Evolutionary conservation across 1,284 basidiomycete genomes (phyloP).

Genomic region (Somion occarium): DNA sequence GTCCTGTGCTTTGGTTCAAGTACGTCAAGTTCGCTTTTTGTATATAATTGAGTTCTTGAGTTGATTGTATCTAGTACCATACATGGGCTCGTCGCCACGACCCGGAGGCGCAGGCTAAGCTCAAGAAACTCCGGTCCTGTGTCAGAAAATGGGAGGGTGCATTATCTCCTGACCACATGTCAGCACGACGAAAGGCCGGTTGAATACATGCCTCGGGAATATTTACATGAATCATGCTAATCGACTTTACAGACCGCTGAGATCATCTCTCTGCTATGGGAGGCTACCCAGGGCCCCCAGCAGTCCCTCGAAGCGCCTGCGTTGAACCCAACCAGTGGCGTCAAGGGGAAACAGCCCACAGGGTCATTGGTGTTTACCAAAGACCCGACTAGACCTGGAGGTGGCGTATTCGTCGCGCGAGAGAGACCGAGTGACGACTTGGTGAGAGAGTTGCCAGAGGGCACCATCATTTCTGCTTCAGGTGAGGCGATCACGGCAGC

Average conservation of each 20-base stretch:
- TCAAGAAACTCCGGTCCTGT: slow-evolving; percentile 78
- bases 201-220: slow-evolving; percentile 23
- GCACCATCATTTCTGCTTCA: slow-evolving; percentile 57
- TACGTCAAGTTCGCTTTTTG: slow-evolving; percentile 39
- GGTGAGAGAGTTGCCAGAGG: slow-evolving; percentile 57
- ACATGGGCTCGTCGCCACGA: slow-evolving; percentile 87
- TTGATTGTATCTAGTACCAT: slow-evolving; percentile 89
- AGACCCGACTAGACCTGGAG: slow-evolving; percentile 73
- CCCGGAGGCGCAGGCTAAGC: slow-evolving; percentile 63
- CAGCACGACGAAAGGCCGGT: slow-evolving; percentile 79
- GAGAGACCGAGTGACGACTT: slow-evolving; percentile 41
- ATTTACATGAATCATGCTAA: slow-evolving; percentile 16
- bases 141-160: slow-evolving; percentile 81
- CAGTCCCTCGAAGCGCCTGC: slow-evolving; percentile 53
- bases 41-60: too few relatives aligned
- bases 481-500: slow-evolving; percentile 40
- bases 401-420: slow-evolving; percentile 78
- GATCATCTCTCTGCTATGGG: slow-evolving; percentile 88
- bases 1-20: slow-evolving; percentile 87
- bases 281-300: slow-evolving; percentile 77
- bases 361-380: slow-evolving; percentile 65
- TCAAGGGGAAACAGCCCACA: slow-evolving; percentile 51
- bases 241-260: slow-evolving; percentile 71
- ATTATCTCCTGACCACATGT: slow-evolving; percentile 84
- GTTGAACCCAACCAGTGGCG: slow-evolving; percentile 72